Evolutionary conservation across 305 asterid species (phyloP).

Genomic region (Petunia hybrid): DNA sequence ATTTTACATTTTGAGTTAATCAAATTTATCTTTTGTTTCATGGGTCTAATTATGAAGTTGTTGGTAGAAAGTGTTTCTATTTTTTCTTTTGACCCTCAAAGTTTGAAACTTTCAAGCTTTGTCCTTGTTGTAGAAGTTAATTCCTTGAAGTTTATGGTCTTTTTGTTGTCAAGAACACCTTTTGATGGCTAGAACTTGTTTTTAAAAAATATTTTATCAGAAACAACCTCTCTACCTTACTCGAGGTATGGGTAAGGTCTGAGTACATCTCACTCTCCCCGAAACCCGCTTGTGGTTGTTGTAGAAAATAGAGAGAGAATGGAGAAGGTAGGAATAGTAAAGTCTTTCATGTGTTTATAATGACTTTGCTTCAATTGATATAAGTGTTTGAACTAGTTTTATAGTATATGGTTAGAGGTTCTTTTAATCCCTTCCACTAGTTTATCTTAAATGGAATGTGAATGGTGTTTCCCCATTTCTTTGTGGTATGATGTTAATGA

Average conservation of each 20-base stretch:
- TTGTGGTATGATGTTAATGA: not conserved
- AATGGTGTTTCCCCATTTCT: not conserved
- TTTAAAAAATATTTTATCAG: too few relatives aligned
- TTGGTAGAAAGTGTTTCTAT: too few relatives aligned
- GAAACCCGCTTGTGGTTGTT: too few relatives aligned
- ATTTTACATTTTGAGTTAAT: not conserved
- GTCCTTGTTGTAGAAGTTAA: not conserved
- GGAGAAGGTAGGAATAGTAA: not conserved
- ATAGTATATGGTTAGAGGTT: not conserved
- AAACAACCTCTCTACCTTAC: too few relatives aligned
- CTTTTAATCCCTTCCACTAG: not conserved
- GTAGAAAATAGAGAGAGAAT: not conserved
- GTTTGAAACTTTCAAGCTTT: not conserved
- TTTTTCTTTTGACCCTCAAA: not conserved
- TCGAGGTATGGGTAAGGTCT: too few relatives aligned
- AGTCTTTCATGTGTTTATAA: not conserved
- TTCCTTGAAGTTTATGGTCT: not conserved
- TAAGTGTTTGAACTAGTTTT: not conserved
- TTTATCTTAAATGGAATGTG: not conserved
- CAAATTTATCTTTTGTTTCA: not conserved
- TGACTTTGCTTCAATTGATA: not conserved
- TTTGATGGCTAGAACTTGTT: not conserved
- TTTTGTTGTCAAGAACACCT: not conserved
- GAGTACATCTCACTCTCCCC: too few relatives aligned
- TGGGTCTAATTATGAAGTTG: not conserved